Conservation (phyloP, 2,329 filamentous ascomycete species). For the Fusarium sp. region DNA sequence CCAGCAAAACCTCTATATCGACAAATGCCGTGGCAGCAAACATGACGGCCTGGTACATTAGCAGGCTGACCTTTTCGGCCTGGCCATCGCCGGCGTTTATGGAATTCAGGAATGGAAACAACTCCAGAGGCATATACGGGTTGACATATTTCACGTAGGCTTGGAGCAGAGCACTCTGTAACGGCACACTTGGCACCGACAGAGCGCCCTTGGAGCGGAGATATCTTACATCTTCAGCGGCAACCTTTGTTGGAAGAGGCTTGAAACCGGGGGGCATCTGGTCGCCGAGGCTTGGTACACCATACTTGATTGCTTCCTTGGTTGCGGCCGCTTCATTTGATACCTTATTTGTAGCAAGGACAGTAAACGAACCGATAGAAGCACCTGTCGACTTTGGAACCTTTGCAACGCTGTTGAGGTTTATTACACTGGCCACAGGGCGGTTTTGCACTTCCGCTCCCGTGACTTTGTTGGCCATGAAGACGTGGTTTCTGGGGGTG, state of each 20-base stretch:
- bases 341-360: neutral
- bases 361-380: too few relatives aligned
- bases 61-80: slow-evolving; percentile 78
- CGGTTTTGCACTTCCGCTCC: too few relatives aligned
- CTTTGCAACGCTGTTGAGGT: too few relatives aligned
- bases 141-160: slow-evolving; percentile 91
- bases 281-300: slow-evolving; percentile 58
- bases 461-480: too few relatives aligned
- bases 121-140: slow-evolving; percentile 90
- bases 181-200: slow-evolving; percentile 72
- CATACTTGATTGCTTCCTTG: too few relatives aligned
- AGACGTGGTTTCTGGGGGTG: too few relatives aligned
- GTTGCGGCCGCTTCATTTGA: neutral
- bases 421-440: too few relatives aligned
- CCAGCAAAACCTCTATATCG: slow-evolving; percentile 78
- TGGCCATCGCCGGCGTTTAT: slow-evolving; percentile 74
- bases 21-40: slow-evolving; percentile 91
- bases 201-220: slow-evolving; percentile 86
- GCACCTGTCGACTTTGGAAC: too few relatives aligned
- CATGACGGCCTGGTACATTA: slow-evolving; percentile 94
- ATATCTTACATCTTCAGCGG: slow-evolving; percentile 83
- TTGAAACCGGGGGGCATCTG: too few relatives aligned
- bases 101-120: slow-evolving; percentile 67
- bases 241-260: slow-evolving; percentile 77
- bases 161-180: slow-evolving; percentile 84